Percentiles rank a stretch among this genome's conserved stretches.
Conservation (phyloP, 2,329 filamentous ascomycete species). For the Claviceps capensis region DNA sequence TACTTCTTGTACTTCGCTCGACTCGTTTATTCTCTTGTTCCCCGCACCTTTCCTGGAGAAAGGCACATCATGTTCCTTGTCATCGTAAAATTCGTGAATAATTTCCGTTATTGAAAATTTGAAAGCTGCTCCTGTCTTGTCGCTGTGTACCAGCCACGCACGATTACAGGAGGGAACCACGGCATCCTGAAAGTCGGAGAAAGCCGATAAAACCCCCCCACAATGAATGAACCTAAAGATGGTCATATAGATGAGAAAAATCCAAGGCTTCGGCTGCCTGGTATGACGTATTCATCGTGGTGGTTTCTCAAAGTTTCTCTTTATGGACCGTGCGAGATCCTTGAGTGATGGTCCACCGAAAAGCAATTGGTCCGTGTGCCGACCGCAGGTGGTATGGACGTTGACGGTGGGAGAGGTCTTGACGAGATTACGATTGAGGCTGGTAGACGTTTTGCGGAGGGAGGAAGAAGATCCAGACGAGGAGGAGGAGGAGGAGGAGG, state of each 20-base stretch:
- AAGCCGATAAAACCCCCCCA: no score
- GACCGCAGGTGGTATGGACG: slow-evolving; percentile 39
- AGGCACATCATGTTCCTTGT: background rate
- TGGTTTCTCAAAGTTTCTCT: slow-evolving; percentile 12
- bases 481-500: slow-evolving; percentile 18
- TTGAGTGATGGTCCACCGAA: slow-evolving; percentile 34
- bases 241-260: no score
- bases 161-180: background rate
- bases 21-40: background rate
- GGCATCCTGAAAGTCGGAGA: no score
- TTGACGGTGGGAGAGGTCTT: slow-evolving; percentile 31
- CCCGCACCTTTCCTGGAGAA: background rate
- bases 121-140: background rate
- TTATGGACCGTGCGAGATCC: slow-evolving; percentile 28
- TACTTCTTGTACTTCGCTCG: no score
- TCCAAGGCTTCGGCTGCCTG: background rate
- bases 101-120: background rate
- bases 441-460: slow-evolving; percentile 18
- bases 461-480: slow-evolving; percentile 12
- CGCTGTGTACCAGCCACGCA: background rate
- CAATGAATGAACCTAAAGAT: no score
- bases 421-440: slow-evolving; percentile 13
- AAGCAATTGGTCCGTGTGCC: slow-evolving; percentile 39
- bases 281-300: background rate
- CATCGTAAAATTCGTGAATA: background rate